These are phyloP conservation scores for Boletus albobrunnescens DNA, from an alignment of 1,284 basidiomycete species.

Conservation along the genomic window DNA sequence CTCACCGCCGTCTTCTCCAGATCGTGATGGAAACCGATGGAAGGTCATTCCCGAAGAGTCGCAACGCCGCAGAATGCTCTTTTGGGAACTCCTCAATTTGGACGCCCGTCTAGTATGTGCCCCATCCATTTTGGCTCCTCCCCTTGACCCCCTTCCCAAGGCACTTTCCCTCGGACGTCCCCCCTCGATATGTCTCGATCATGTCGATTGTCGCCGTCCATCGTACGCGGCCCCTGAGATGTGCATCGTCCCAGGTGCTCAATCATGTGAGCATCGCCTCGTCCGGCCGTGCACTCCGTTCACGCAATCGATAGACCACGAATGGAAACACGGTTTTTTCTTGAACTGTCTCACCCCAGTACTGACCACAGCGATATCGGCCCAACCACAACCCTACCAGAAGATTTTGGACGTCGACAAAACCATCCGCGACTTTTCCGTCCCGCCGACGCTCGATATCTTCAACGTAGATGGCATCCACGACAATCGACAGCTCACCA, in stretches of 20 bases:
- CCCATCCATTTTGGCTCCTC: conserved; percentile 4
- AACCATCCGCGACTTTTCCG: conserved; percentile 54
- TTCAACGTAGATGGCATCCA: conserved; percentile 38
- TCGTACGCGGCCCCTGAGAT: conserved; percentile 53
- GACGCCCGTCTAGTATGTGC: conserved; percentile 66
- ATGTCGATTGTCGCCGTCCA: conserved; percentile 66
- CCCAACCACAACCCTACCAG: conserved; percentile 53
- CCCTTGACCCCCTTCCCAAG: conserved; percentile 34
- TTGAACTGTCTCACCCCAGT: conserved; percentile 62
- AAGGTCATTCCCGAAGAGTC: conserved; percentile 67
- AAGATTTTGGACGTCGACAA: conserved; percentile 57
- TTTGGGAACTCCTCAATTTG: conserved; percentile 72
- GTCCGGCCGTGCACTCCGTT: conserved; percentile 4
- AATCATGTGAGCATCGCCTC: conserved; percentile 52
- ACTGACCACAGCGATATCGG: conserved; percentile 61
- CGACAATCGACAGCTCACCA: conserved; percentile 51
- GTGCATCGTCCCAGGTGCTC: conserved; percentile 56
- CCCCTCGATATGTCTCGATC: conserved; percentile 62
- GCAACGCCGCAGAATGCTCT: conserved; percentile 61
- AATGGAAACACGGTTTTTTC: conserved; percentile 72
- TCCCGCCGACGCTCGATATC: conserved; percentile 55
- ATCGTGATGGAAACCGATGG: conserved; percentile 66
- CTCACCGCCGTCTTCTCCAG: conserved; percentile 36
- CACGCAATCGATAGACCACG: conserved; percentile 47
- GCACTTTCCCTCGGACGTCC: conserved; percentile 76